Evolutionary conservation across 164 flowering plant genomes (phyloP).

Genomic region (Echeveria elegans): DNA sequence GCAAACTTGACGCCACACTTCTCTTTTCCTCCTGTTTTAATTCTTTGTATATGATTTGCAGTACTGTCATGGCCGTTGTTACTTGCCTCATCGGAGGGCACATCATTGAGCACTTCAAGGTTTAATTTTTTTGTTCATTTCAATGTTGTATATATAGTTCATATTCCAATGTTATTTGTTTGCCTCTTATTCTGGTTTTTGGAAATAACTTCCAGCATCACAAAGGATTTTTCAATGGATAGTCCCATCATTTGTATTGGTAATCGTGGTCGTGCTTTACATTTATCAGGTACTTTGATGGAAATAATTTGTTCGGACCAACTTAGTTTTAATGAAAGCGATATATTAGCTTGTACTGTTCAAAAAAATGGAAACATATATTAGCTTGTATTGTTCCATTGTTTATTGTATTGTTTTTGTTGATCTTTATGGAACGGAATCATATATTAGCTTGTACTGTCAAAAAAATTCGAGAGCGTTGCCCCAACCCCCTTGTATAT

Average conservation of each 20-base stretch:
- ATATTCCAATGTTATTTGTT: not conserved
- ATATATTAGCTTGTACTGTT: no score
- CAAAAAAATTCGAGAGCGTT: no score
- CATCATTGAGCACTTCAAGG: constrained; percentile 56
- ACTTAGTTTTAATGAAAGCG: no score
- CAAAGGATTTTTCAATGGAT: constrained; percentile 51
- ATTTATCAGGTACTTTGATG: constrained; percentile 28
- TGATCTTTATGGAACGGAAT: no score
- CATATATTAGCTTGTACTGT: no score
- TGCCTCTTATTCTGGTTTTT: not conserved
- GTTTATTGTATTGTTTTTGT: no score
- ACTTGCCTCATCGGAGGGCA: constrained; percentile 80
- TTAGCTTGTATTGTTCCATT: no score
- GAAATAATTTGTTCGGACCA: no score
- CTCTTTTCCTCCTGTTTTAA: not conserved
- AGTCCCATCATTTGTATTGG: constrained; percentile 29
- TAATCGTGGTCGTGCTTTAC: constrained; percentile 35
- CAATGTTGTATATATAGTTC: not conserved
- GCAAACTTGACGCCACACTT: constrained; percentile 26
- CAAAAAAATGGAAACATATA: no score
- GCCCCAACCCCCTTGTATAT: no score
- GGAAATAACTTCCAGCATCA: constrained; percentile 38
- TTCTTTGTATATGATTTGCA: constrained; percentile 17
- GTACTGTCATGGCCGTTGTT: constrained; percentile 68
- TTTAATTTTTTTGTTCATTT: constrained; percentile 4